Evolutionary conservation across 2,329 filamentous ascomycete species (phyloP).

Genomic region (Penicillium sp.): DNA sequence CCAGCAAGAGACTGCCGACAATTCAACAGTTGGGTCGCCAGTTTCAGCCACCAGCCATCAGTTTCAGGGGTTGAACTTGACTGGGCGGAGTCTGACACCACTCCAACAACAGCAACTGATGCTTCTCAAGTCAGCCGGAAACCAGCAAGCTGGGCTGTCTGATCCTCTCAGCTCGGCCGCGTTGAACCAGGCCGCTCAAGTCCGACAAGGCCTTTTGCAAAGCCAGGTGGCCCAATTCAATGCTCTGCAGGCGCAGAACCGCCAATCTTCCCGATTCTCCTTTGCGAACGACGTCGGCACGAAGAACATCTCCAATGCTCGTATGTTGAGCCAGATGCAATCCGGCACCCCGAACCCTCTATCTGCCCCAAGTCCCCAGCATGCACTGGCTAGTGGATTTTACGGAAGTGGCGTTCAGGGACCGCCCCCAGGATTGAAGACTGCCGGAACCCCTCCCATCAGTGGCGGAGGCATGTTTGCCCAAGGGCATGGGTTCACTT

Average conservation of each 20-base stretch:
- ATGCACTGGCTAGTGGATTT: conserved; percentile 57
- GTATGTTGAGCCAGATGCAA: conserved; percentile 47
- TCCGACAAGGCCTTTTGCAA: conserved; percentile 43
- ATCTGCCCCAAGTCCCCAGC: conserved; percentile 35
- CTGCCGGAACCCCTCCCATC: conserved; percentile 85
- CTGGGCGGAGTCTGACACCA: conserved; percentile 68
- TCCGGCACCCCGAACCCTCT: conserved; percentile 36
- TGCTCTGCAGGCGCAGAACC: conserved; percentile 63
- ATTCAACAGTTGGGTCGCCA: conserved; percentile 40
- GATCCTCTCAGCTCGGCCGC: conserved; percentile 34
- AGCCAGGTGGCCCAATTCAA: conserved; percentile 45
- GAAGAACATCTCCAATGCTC: conserved; percentile 56
- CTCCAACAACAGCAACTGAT: conserved; percentile 71
- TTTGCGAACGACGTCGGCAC: conserved; percentile 66
- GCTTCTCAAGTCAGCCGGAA: conserved; percentile 54
- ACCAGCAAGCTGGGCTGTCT: conserved; percentile 55
- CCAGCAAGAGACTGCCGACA: conserved; percentile 53
- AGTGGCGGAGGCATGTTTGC: conserved; percentile 77
- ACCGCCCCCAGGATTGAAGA: conserved; percentile 90
- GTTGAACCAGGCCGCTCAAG: conserved; percentile 41
- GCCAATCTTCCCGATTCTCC: conserved; percentile 80
- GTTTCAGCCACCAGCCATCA: conserved; percentile 39
- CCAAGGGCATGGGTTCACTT: conserved; percentile 76
- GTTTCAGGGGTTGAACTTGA: conserved; percentile 54
- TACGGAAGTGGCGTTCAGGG: conserved; percentile 83